phyloP scores from a whole-genome alignment of 352 stramenopile genomes.

The Pythium phragmitis region DNA sequence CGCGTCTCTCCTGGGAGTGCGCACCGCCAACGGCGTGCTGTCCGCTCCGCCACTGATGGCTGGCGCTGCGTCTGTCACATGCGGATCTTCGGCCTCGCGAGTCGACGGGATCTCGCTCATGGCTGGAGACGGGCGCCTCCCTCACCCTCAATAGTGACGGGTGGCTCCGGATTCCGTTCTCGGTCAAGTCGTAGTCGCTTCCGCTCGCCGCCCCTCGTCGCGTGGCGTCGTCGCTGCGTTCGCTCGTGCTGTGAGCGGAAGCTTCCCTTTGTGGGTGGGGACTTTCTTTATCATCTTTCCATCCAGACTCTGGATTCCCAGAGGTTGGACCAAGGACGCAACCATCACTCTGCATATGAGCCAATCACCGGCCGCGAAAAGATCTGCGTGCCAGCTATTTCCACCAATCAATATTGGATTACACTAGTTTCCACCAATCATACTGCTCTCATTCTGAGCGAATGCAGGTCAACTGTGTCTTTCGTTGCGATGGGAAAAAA shows the following conservation, averaged over 20 bases:
- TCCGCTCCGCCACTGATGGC: neutral
- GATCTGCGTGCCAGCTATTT: conserved; percentile 2
- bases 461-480: conserved; percentile 22
- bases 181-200: neutral
- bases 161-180: neutral
- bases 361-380: conserved; percentile 9
- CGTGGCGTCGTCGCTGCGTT: neutral
- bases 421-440: conserved; percentile 23
- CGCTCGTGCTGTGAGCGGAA: neutral
- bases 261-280: neutral
- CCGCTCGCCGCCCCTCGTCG: neutral
- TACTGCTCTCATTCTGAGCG: neutral
- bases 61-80: neutral
- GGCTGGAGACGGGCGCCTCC: neutral
- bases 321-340: neutral
- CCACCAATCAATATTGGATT: conserved; percentile 7
- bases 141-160: neutral
- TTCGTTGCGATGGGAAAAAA: conserved; percentile 15
- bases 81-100: neutral
- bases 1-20: neutral
- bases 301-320: conserved; percentile 1
- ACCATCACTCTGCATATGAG: conserved; percentile 19
- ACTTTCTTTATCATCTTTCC: conserved; percentile 11
- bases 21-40: neutral
- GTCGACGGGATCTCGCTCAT: neutral